Base-by-base conservation (phyloP, 345 rosid species). In the Cardiospermum halicacabum region DNA sequence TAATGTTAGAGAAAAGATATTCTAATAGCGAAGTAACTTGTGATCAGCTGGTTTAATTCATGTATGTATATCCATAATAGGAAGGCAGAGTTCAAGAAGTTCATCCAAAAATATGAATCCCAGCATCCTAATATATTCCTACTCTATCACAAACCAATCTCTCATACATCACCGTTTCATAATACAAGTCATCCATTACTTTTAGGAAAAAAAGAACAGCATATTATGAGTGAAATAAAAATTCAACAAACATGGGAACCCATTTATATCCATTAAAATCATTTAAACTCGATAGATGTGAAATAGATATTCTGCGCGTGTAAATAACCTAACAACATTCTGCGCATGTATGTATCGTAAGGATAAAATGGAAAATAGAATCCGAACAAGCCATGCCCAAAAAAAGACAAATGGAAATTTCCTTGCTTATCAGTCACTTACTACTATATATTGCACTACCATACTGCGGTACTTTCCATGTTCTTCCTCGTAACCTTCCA, bases 401-500 rank as follows among this genome's bases (percentile, higher is more conserved):
- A 24, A 25, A 1, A 51, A 16, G 30, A 11, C 5, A 53, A 51
- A 45, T 51, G 22, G 11, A 2, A 4, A 6, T 53, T 50, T 64
- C 37, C 68, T 53, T 53, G 49, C 68, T 37, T 10, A 1, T 4
- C 11, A 42, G 66, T 2, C 51, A 74, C 53, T 65, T 71, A 90
- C 98, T 81, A 68, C 63, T 62, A 93, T 86, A 75, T 86, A 88
- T 56, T 84, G 86, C 26, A 86, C 89, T 55, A 84, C 85, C 81
- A 84, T 82, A 69, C 71, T 81, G 31, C 97, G 86, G 62, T 83
- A 90, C 71, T 90, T 88, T 69, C 68, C 71, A 62, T 93, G 89
- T 71, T 85, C 84, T 55, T 86, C 96, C 74, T 90, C 94, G 42
- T 77, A 77, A 61, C 97, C 98, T 77, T 82, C 88, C 68, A 93